These are phyloP conservation scores for Hemileccinum impolitum DNA, from an alignment of 768 basidiomycete species.

Conservation along the genomic window DNA sequence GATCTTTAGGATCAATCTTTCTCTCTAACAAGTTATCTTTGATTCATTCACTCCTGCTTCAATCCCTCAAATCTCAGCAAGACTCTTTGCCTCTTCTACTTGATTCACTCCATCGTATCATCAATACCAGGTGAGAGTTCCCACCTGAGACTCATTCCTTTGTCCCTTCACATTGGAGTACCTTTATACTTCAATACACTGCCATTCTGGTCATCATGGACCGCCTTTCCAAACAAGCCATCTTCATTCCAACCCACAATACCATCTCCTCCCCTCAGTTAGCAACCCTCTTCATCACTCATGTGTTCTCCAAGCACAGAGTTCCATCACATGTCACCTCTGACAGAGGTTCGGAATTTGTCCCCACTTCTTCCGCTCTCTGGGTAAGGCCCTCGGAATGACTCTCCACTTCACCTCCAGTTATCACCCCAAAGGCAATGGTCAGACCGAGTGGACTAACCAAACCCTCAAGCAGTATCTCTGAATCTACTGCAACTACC, in stretches of 20 bases:
- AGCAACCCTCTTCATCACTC: neutral
- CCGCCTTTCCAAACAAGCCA: neutral
- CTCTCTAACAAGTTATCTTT: too few relatives aligned
- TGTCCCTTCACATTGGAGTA: too few relatives aligned
- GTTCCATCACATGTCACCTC: conserved; percentile 4
- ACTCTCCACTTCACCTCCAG: neutral
- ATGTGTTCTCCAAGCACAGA: neutral
- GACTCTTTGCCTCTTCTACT: too few relatives aligned
- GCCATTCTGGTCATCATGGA: neutral
- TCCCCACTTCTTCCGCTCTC: neutral
- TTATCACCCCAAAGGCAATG: neutral
- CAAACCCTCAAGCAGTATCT: conserved; percentile 2
- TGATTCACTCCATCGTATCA: too few relatives aligned
- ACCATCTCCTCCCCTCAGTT: neutral
- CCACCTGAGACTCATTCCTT: too few relatives aligned
- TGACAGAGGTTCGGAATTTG: neutral
- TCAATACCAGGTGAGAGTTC: too few relatives aligned
- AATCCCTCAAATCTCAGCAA: too few relatives aligned
- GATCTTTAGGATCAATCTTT: too few relatives aligned
- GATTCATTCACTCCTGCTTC: too few relatives aligned
- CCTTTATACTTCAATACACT: too few relatives aligned
- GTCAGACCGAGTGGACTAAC: neutral
- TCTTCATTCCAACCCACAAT: neutral
- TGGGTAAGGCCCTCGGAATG: neutral
- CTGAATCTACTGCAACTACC: neutral